A percentile compares a stretch with the other conserved stretches of the same genome.
These are phyloP conservation scores for Aspergillus indologenus DNA, from an alignment of 495 filamentous ascomycete genomes.

Conservation along the genomic window DNA sequence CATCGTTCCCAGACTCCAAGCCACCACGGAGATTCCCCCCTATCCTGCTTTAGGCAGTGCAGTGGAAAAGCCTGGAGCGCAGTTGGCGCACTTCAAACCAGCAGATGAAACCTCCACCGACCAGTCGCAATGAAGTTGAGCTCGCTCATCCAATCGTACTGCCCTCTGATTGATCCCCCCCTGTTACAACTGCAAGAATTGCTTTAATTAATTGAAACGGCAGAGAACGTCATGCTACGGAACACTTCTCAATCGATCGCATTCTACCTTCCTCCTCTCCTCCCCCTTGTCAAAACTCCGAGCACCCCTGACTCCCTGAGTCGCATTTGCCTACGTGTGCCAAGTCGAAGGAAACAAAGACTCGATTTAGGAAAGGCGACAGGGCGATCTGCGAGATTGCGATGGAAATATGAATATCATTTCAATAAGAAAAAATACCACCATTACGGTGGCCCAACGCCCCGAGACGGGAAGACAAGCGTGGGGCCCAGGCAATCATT, in stretches of 20 bases:
- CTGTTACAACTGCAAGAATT: not conserved
- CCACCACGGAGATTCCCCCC: not conserved
- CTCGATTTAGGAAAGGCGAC: not conserved
- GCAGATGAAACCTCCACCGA: constrained; percentile 1
- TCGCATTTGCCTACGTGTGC: not conserved
- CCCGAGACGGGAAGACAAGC: constrained; percentile 9
- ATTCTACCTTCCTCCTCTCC: not conserved
- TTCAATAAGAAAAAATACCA: too few relatives aligned
- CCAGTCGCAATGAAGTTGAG: constrained; percentile 4
- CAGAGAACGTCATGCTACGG: not conserved
- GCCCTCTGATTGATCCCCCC: not conserved
- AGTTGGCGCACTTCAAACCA: not conserved
- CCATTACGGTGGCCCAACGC: not conserved
- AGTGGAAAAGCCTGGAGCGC: not conserved
- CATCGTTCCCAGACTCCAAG: not conserved
- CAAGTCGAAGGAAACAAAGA: not conserved
- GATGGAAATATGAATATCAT: not conserved
- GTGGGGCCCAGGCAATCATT: constrained; percentile 17
- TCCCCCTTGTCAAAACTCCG: constrained; percentile 6
- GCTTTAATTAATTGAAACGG: not conserved
- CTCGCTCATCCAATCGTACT: constrained; percentile 3
- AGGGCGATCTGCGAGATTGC: not conserved
- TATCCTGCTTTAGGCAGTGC: constrained; percentile 5
- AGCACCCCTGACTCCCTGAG: constrained; percentile 11
- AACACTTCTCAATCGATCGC: not conserved